phyloP scores from a whole-genome alignment of 1,139 yeast species.

The Yamadazyma sp. region DNA sequence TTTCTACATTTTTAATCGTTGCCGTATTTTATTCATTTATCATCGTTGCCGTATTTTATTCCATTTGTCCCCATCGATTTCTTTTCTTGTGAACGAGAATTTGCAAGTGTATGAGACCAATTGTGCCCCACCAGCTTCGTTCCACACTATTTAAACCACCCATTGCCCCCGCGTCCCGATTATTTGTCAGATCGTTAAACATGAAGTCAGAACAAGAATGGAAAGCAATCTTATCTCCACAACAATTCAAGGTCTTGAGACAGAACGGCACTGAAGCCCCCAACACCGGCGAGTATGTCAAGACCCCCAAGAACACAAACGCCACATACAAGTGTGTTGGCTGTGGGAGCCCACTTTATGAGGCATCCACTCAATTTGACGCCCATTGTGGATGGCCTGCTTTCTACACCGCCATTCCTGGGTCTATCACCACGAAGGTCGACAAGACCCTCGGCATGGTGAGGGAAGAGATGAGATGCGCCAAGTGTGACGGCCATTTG shows the following conservation, averaged over 20 bases:
- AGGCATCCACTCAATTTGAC: conserved; percentile 76
- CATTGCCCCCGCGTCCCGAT: neutral
- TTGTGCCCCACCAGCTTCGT: neutral
- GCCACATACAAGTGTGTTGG: conserved; percentile 87
- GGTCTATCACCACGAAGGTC: conserved; percentile 59
- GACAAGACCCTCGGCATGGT: conserved; percentile 74
- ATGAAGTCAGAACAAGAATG: conserved; percentile 57
- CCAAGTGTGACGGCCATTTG: conserved; percentile 88
- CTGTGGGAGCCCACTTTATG: conserved; percentile 77
- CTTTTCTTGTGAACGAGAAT: too few species aligned
- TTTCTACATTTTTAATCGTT: too few species aligned
- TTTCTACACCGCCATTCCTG: conserved; percentile 85
- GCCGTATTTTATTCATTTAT: too few species aligned
- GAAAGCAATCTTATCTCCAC: conserved; percentile 75
- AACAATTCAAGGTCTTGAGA: conserved; percentile 77
- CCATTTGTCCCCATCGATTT: too few species aligned
- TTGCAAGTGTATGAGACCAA: too few species aligned
- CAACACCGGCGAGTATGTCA: conserved; percentile 66
- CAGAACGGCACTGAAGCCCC: conserved; percentile 86
- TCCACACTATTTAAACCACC: neutral
- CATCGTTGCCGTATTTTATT: too few species aligned
- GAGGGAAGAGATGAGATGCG: conserved; percentile 85
- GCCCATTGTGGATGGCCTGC: conserved; percentile 99
- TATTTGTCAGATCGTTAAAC: conserved; percentile 3
- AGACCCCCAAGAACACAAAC: conserved; percentile 37